A percentile compares a stretch with the other conserved stretches of the same genome.
Conservation (phyloP, 179 eudicot species). For the Vitellaria paradoxa region DNA sequence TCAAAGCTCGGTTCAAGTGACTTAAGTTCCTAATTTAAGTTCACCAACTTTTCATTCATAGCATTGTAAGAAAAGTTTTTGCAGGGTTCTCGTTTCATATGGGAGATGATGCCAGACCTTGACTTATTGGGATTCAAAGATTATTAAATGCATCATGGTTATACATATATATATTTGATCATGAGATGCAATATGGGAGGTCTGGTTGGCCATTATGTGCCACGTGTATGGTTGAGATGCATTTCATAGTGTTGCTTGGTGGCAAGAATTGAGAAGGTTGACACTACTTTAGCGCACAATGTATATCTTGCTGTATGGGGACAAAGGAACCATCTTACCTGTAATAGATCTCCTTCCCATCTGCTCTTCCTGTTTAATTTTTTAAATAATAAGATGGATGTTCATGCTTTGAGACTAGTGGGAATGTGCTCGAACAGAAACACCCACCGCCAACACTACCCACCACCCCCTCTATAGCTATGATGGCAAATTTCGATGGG, state of each 20-base stretch:
- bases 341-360: constrained; percentile 7
- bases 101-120: neutral
- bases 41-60: neutral
- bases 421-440: constrained; percentile 25
- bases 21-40: too few relatives aligned
- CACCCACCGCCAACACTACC: constrained; percentile 31
- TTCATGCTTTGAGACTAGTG: constrained; percentile 15
- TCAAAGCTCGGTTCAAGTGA: too few relatives aligned
- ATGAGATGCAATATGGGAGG: neutral
- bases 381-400: neutral
- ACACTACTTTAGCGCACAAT: constrained; percentile 27
- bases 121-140: neutral
- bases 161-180: neutral
- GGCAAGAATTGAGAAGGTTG: neutral
- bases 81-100: neutral
- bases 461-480: too few relatives aligned
- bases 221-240: constrained; percentile 20
- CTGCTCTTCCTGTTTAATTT: neutral
- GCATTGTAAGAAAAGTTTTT: too few relatives aligned
- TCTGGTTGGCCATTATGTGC: neutral
- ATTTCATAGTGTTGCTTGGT: neutral
- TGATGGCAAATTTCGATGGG: too few relatives aligned
- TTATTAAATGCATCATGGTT: too few relatives aligned
- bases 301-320: constrained; percentile 25
- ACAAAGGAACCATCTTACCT: constrained; percentile 26